Percentiles rank a stretch among this genome's conserved stretches.
Evolutionary conservation across 1,284 basidiomycete species (phyloP).

Genomic region (Pseudozyma sp.): DNA sequence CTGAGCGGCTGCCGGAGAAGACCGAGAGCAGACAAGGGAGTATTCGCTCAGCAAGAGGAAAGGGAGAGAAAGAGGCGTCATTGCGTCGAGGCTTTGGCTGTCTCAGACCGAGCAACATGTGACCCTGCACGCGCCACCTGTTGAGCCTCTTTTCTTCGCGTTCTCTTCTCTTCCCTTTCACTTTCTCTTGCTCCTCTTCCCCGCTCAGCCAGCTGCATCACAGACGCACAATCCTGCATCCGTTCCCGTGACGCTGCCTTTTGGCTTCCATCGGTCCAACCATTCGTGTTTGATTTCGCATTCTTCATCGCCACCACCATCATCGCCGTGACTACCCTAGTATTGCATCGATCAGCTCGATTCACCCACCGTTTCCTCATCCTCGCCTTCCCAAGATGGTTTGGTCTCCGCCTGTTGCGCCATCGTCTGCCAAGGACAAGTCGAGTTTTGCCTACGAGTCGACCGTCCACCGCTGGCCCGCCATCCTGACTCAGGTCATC

Average conservation of each 20-base stretch:
- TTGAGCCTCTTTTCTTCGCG: background rate
- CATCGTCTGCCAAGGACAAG: slow-evolving; percentile 50
- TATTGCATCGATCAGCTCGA: background rate
- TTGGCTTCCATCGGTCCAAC: background rate
- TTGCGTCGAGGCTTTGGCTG: no score
- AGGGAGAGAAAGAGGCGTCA: no score
- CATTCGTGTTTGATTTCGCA: background rate
- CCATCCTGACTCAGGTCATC: slow-evolving; percentile 84
- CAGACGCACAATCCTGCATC: slow-evolving; percentile 6
- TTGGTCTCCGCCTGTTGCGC: slow-evolving; percentile 50
- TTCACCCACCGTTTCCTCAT: background rate
- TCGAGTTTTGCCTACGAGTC: slow-evolving; percentile 74
- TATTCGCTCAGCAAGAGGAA: no score
- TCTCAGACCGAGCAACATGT: slow-evolving; percentile 12
- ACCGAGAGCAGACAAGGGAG: no score
- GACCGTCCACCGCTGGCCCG: slow-evolving; percentile 82
- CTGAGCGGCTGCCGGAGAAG: no score
- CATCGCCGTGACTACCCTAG: background rate
- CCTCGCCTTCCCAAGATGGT: slow-evolving; percentile 21
- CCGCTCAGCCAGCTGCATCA: background rate
- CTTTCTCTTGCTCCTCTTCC: slow-evolving; percentile 1
- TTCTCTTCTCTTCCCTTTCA: no score
- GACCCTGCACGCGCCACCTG: slow-evolving; percentile 32
- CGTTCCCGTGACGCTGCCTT: slow-evolving; percentile 1
- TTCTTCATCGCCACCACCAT: background rate